Conservation (phyloP, 495 filamentous ascomycete species). For the Sabuloglossum arenarium region DNA sequence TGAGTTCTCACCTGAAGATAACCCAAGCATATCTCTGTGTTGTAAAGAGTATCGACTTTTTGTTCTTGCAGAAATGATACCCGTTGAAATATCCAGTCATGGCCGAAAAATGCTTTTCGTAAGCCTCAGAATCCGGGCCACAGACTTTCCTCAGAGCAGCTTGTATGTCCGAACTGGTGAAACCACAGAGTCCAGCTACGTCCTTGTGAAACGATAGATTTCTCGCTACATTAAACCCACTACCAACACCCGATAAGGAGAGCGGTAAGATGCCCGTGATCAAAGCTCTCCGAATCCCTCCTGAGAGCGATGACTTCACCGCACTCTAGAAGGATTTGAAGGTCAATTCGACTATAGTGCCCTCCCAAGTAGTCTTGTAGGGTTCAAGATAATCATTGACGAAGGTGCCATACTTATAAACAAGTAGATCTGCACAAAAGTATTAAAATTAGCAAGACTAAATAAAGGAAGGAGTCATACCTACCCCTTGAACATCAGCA, state of each 20-base stretch:
- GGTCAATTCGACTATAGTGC: not conserved
- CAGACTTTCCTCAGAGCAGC: not conserved
- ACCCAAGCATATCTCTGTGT: too few relatives aligned
- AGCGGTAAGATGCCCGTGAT: not conserved
- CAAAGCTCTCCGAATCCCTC: not conserved
- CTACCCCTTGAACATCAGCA: not conserved
- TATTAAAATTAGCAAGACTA: not conserved
- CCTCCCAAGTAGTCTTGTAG: not conserved
- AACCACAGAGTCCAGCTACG: not conserved
- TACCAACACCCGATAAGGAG: not conserved
- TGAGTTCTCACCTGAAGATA: too few relatives aligned
- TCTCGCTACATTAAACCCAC: not conserved
- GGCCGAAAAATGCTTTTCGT: not conserved
- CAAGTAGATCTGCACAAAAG: not conserved
- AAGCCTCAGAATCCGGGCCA: not conserved
- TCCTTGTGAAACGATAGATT: not conserved
- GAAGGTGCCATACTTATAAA: not conserved
- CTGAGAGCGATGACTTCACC: not conserved
- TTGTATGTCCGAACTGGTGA: not conserved
- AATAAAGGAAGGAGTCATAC: not conserved
- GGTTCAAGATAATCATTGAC: not conserved
- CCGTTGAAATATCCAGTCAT: not conserved
- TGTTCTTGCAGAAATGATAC: not conserved
- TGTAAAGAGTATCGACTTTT: too few relatives aligned
- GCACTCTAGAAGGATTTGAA: not conserved